Percentiles rank a stretch among this genome's conserved stretches.
phyloP scores from a whole-genome alignment of 768 basidiomycete genomes.

The Hortiboletus flavorubellus region DNA sequence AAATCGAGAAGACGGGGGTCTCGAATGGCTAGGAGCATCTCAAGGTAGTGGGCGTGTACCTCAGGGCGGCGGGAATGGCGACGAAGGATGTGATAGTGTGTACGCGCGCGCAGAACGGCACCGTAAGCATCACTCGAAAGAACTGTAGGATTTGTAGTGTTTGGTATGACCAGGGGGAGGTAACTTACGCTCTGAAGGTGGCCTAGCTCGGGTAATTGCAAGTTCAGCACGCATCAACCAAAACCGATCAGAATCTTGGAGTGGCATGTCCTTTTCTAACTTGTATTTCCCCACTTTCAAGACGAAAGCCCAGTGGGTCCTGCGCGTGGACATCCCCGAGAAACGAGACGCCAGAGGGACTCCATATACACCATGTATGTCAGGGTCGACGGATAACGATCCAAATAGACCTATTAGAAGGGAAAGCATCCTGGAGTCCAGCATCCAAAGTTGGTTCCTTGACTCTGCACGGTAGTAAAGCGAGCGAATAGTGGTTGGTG shows the following conservation, averaged over 20 bases:
- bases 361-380: conserved; percentile 25
- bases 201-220: conserved; percentile 21
- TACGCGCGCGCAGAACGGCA: conserved; percentile 33
- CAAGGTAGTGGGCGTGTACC: conserved; percentile 47
- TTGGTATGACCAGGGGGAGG: neutral
- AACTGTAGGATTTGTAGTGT: conserved; percentile 13
- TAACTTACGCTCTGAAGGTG: conserved; percentile 15
- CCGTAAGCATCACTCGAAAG: conserved; percentile 6
- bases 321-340: conserved; percentile 16
- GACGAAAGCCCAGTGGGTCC: conserved; percentile 50
- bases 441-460: conserved; percentile 30
- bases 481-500: conserved; percentile 35
- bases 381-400: conserved; percentile 40
- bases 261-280: conserved; percentile 27
- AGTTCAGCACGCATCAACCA: conserved; percentile 58
- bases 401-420: conserved; percentile 49
- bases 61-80: conserved; percentile 37
- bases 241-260: conserved; percentile 50
- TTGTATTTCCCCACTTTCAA: conserved; percentile 46
- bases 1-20: conserved; percentile 27
- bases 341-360: conserved; percentile 29
- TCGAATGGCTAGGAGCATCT: conserved; percentile 34
- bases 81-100: conserved; percentile 41
- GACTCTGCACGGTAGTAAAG: conserved; percentile 40
- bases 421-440: conserved; percentile 38